Percentiles rank a stretch among this genome's conserved stretches.
Conservation (phyloP, 352 stramenopile genomes). For the Globisporangium abappressorium region DNA sequence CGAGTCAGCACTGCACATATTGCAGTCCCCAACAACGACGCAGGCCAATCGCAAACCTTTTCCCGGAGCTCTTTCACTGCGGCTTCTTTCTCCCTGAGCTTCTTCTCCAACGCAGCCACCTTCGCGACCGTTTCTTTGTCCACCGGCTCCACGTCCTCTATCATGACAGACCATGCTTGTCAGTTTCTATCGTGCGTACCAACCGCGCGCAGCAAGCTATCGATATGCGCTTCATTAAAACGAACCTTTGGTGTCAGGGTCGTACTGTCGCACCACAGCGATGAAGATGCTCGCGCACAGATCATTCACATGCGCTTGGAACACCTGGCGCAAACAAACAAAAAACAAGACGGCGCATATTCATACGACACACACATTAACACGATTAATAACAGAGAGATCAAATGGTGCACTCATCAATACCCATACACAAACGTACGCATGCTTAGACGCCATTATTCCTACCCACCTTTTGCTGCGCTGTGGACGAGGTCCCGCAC, state of each 20-base stretch:
- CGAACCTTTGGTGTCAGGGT: constrained; percentile 58
- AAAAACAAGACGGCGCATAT: neutral
- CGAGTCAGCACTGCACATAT: neutral
- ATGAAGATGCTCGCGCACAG: constrained; percentile 74
- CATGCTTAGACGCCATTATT: too few relatives aligned
- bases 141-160: constrained; percentile 63
- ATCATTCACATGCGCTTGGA: constrained; percentile 70
- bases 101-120: constrained; percentile 46
- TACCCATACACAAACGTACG: neutral
- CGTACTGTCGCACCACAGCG: constrained; percentile 62
- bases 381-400: neutral
- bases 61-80: constrained; percentile 57
- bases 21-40: too few relatives aligned
- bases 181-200: neutral
- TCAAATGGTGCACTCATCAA: neutral
- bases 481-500: constrained; percentile 43
- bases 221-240: neutral
- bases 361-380: neutral
- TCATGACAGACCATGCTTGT: neutral
- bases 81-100: constrained; percentile 51
- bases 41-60: constrained; percentile 21
- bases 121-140: constrained; percentile 42
- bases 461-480: constrained; percentile 44
- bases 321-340: constrained; percentile 30
- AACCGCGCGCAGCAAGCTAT: neutral